Evolutionary conservation across 352 stramenopile genomes (phyloP), one percentile per base, ranked within the genome.

Genomic region (Phytophthora hibernalis): DNA sequence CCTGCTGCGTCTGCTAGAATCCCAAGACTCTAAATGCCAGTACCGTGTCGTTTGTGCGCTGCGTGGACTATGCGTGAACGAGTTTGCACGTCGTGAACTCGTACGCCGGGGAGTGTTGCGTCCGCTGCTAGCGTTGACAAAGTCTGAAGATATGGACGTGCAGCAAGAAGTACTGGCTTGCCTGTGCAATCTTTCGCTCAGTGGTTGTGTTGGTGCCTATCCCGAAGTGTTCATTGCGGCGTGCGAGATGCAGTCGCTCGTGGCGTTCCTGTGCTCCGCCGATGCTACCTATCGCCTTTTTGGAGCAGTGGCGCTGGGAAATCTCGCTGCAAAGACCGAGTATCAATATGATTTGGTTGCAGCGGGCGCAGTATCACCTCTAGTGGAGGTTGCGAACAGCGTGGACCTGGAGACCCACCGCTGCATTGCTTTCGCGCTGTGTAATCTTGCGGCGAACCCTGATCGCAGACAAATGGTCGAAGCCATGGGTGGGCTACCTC

Each of bases 151-250:
- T 70, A 95, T 97, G 68, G 93, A 98, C 50, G 79, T 99, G 1
- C 97, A 99, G 68, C 86, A 97, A 57, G 96, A 99, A 79, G 93
- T 98, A n/a, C 82, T 99, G 8, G 91, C 93, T 33, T 98, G 91
- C 37, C 63, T 99, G n/a, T 99, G 96, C 68, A 99, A 99, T 54
- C 77, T 99, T 30, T 98, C 93, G 8, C 79, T 99, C 9, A 97
- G 89, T 62, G 96, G 97, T n/a, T 98, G 83, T 65, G 95, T 99
- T 33, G 94, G 94, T 40, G 87, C 93, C 15, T 86, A 97, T 33
- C 89, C 96, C 0, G 84, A 94, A 3, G 78, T 87, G 5, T 95
- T 99, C 53, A 79, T 99, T 24, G 61, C 95, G 24, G 88, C 94
- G 3, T 87, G 96, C 24, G 89, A 98, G 22, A 93, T 99, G 73